A percentile compares a stretch with the other conserved stretches of the same genome.
These are phyloP conservation scores for Candida insectalens DNA, from an alignment of 805 yeast species.

Conservation along the genomic window DNA sequence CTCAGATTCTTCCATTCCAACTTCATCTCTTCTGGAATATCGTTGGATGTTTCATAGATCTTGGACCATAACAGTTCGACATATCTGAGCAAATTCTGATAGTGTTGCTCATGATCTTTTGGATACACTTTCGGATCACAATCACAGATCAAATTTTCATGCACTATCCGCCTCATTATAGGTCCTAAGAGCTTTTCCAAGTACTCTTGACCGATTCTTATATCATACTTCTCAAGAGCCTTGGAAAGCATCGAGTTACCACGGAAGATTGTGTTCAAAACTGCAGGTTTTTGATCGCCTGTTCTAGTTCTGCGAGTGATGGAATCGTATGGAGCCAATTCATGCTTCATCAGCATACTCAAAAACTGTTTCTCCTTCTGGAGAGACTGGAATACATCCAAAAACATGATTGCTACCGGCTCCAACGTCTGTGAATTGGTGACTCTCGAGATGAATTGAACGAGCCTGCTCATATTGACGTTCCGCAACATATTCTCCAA, in stretches of 20 bases:
- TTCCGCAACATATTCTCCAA: conserved; percentile 52
- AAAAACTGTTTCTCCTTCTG: conserved; percentile 69
- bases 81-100: conserved; percentile 27
- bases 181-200: conserved; percentile 63
- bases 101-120: conserved; percentile 26
- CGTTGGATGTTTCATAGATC: conserved; percentile 59
- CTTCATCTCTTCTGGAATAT: conserved; percentile 62
- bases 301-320: conserved; percentile 33
- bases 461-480: conserved; percentile 42
- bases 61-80: conserved; percentile 55
- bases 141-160: conserved; percentile 54
- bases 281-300: conserved; percentile 11
- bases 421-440: conserved; percentile 32
- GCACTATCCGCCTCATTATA: conserved; percentile 43
- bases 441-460: conserved; percentile 33
- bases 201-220: conserved; percentile 72
- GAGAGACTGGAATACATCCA: conserved; percentile 68
- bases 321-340: conserved; percentile 41
- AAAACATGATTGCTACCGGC: conserved; percentile 44
- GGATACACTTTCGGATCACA: conserved; percentile 59
- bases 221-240: conserved; percentile 67
- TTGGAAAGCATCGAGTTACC: conserved; percentile 81
- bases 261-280: conserved; percentile 56
- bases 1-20: conserved; percentile 54
- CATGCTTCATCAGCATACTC: conserved; percentile 55